Percentiles rank a stretch among this genome's conserved stretches.
phyloP scores from a whole-genome alignment of 2,329 filamentous ascomycete genomes.

The Clonostachys rhizophaga region DNA sequence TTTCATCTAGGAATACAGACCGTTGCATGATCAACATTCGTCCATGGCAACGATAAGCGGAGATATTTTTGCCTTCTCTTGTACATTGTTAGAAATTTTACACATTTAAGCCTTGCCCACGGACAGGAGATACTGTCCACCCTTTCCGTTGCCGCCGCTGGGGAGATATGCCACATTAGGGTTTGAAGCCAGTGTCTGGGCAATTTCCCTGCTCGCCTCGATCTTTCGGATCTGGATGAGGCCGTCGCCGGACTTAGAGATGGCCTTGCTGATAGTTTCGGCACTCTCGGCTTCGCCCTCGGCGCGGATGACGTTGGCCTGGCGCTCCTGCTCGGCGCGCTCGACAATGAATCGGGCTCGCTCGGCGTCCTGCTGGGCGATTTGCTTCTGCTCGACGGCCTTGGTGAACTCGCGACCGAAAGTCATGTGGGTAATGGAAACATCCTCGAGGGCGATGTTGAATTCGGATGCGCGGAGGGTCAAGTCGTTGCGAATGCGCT shows the following conservation, averaged over 20 bases:
- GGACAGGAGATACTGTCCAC: conserved; percentile 48
- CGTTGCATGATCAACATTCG: conserved; percentile 13
- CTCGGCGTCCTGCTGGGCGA: conserved; percentile 98
- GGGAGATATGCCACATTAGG: conserved; percentile 96
- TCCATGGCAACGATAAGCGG: conserved; percentile 20
- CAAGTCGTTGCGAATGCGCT: conserved; percentile 89
- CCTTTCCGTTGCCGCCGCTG: conserved; percentile 60
- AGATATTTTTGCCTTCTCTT: conserved; percentile 17
- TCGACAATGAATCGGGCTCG: conserved; percentile 97
- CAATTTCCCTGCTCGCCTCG: conserved; percentile 94
- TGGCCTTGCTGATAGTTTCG: conserved; percentile 90
- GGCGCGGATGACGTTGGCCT: conserved; percentile 96
- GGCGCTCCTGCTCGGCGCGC: conserved; percentile 96
- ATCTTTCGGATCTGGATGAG: conserved; percentile 95
- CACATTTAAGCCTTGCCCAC: conserved; percentile 34
- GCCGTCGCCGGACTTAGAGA: conserved; percentile 89
- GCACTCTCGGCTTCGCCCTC: conserved; percentile 97
- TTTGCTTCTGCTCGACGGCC: conserved; percentile 99
- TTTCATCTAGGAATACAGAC: conserved; percentile 25
- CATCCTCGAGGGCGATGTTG: conserved; percentile 98
- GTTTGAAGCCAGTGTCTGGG: conserved; percentile 81
- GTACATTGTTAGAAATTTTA: conserved; percentile 8
- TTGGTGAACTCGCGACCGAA: conserved; percentile 98
- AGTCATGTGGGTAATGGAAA: conserved; percentile 99
- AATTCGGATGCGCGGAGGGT: conserved; percentile 92